phyloP scores from a whole-genome alignment of 1,284 basidiomycete genomes.

The Kalmanozyma brasiliensis region DNA sequence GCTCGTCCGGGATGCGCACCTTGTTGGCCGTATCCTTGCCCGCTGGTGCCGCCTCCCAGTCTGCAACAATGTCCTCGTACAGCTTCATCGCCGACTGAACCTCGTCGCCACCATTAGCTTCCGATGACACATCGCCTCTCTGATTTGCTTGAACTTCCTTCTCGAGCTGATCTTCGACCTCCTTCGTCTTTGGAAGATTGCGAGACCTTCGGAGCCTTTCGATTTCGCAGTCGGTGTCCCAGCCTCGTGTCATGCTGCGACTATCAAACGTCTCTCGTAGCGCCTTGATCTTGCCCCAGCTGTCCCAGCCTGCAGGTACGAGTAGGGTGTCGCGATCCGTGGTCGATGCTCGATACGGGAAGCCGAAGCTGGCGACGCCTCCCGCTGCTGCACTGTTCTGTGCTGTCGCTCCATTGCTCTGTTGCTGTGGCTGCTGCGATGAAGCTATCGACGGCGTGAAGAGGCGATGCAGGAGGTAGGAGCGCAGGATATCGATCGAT shows the following conservation, averaged over 20 bases:
- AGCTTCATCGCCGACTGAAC: slow-evolving; percentile 55
- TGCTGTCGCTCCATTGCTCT: neutral
- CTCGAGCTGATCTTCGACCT: slow-evolving; percentile 47
- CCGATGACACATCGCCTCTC: slow-evolving; percentile 6
- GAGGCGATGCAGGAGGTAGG: slow-evolving; percentile 85
- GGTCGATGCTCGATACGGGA: slow-evolving; percentile 85
- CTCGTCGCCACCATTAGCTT: slow-evolving; percentile 18
- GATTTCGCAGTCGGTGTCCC: slow-evolving; percentile 58
- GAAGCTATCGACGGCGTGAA: slow-evolving; percentile 75
- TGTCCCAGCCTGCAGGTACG: slow-evolving; percentile 95
- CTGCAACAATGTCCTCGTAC: slow-evolving; percentile 60
- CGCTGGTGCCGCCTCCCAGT: slow-evolving; percentile 45
- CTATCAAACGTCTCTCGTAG: slow-evolving; percentile 91
- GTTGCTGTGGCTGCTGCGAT: slow-evolving; percentile 3
- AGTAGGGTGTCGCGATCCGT: slow-evolving; percentile 91
- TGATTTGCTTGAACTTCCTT: slow-evolving; percentile 34
- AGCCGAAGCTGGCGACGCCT: slow-evolving; percentile 81
- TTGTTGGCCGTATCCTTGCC: slow-evolving; percentile 13
- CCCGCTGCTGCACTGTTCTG: slow-evolving; percentile 29
- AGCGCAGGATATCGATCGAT: slow-evolving; percentile 82
- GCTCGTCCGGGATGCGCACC: slow-evolving; percentile 42
- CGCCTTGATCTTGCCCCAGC: slow-evolving; percentile 93
- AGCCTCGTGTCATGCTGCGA: slow-evolving; percentile 81
- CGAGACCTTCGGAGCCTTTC: slow-evolving; percentile 36
- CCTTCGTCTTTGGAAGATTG: slow-evolving; percentile 22